A percentile compares a stretch with the other conserved stretches of the same genome.
Evolutionary conservation across 2,329 filamentous ascomycete species (phyloP).

Genomic region (Dothistroma septosporum): DNA sequence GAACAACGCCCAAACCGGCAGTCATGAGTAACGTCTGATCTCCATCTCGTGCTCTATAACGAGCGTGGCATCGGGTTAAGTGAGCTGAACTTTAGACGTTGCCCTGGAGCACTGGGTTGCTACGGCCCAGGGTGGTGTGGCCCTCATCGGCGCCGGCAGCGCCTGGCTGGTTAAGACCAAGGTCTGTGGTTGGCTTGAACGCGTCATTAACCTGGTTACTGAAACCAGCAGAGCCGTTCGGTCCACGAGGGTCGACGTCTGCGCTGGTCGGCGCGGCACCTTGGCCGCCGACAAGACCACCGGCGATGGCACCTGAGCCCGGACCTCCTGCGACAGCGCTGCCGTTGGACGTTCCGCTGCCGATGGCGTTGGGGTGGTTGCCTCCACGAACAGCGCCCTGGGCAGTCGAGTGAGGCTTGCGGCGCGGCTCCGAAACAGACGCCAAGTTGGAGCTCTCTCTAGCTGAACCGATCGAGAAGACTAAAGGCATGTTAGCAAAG

Average conservation of each 20-base stretch:
- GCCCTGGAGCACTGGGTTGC: slow-evolving; percentile 45
- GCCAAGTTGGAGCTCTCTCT: slow-evolving; percentile 70
- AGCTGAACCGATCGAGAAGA: slow-evolving; percentile 83
- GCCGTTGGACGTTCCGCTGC: slow-evolving; percentile 8
- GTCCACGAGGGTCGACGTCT: slow-evolving; percentile 2
- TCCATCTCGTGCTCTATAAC: slow-evolving; percentile 7
- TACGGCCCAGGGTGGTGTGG: slow-evolving; percentile 40
- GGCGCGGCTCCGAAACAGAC: slow-evolving; percentile 48
- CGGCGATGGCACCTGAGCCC: slow-evolving; percentile 9
- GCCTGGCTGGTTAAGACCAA: slow-evolving; percentile 10
- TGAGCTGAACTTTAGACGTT: slow-evolving; percentile 25
- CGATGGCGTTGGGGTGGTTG: slow-evolving; percentile 15
- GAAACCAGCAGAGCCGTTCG: slow-evolving; percentile 32
- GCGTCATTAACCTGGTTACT: slow-evolving; percentile 40
- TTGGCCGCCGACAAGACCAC: slow-evolving; percentile 2
- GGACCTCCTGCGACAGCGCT: neutral
- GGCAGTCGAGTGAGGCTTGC: slow-evolving; percentile 55
- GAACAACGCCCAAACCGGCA: slow-evolving; percentile 23
- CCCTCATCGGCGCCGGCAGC: slow-evolving; percentile 8
- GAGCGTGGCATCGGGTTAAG: slow-evolving; percentile 9
- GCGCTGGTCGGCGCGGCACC: neutral
- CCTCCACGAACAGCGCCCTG: slow-evolving; percentile 27
- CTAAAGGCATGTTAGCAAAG: slow-evolving; percentile 28
- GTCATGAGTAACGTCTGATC: slow-evolving; percentile 16
- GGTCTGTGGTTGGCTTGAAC: slow-evolving; percentile 18